Percentiles rank a stretch among this genome's conserved stretches.
These are phyloP conservation scores for Globisporangium middletonii DNA, from an alignment of 352 stramenopile genomes.

Conservation along the genomic window DNA sequence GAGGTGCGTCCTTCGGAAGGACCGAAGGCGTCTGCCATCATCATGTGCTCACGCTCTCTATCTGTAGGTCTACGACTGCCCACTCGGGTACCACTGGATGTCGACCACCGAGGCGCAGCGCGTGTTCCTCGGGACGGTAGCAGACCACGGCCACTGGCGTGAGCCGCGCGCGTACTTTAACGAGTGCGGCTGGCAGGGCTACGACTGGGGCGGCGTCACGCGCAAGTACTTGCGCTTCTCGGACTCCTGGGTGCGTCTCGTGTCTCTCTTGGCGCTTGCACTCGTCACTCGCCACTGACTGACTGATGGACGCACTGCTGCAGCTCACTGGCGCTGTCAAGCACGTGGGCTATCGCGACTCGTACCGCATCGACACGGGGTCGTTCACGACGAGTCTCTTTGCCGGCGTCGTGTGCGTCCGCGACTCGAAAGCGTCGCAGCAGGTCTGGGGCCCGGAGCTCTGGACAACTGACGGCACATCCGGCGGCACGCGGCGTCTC, in stretches of 20 bases:
- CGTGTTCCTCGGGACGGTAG: conserved; percentile 33
- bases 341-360: conserved; percentile 70
- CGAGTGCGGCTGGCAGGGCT: conserved; percentile 84
- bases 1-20: conserved; percentile 19
- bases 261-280: not conserved
- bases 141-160: conserved; percentile 15
- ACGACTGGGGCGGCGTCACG: conserved; percentile 51
- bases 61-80: conserved; percentile 79
- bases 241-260: conserved; percentile 49
- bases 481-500: conserved; percentile 53
- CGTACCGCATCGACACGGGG: conserved; percentile 44
- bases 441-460: conserved; percentile 43
- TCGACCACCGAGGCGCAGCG: conserved; percentile 58
- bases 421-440: not conserved
- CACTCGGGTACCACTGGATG: conserved; percentile 75
- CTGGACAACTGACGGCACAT: conserved; percentile 81
- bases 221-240: conserved; percentile 81
- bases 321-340: conserved; percentile 77
- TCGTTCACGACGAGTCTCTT: conserved; percentile 45
- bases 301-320: no score
- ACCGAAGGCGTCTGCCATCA: no score
- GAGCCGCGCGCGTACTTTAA: conserved; percentile 71
- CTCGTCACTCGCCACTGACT: not conserved
- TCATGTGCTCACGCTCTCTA: not conserved
- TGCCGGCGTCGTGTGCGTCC: conserved; percentile 77